Percentiles rank a stretch among this genome's conserved stretches.
Evolutionary conservation across 306 rosid genomes (phyloP).

Genomic region (Citrullus mucosospermus): DNA sequence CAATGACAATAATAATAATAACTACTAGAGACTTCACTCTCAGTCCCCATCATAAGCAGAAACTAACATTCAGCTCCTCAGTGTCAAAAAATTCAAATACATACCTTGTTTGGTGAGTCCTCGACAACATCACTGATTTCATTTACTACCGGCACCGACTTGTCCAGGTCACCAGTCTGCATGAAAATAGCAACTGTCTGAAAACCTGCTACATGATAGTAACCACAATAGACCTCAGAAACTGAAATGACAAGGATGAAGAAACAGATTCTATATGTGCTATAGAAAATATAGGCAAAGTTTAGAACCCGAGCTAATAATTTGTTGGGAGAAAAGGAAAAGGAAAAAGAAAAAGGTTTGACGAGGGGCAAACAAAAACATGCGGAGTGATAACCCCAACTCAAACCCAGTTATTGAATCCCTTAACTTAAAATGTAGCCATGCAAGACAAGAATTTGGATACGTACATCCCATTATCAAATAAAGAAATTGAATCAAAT

Average conservation of each 20-base stretch:
- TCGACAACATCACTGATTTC: slow-evolving; percentile 54
- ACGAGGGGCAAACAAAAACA: neutral
- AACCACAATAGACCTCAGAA: slow-evolving; percentile 87
- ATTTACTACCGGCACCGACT: slow-evolving; percentile 40
- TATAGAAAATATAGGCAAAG: neutral
- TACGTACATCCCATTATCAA: neutral
- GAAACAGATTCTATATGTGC: slow-evolving; percentile 12
- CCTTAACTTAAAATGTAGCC: neutral
- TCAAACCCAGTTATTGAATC: neutral
- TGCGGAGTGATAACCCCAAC: neutral
- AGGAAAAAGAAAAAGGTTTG: neutral
- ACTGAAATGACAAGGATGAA: slow-evolving; percentile 31
- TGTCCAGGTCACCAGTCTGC: slow-evolving; percentile 85
- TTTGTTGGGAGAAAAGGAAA: neutral
- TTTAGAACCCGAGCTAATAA: neutral
- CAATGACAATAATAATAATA: neutral
- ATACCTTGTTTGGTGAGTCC: slow-evolving; percentile 84
- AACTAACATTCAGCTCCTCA: neutral
- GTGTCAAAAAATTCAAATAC: slow-evolving; percentile 5
- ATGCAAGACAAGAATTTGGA: neutral
- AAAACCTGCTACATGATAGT: slow-evolving; percentile 98
- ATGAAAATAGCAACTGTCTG: slow-evolving; percentile 99
- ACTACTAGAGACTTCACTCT: neutral
- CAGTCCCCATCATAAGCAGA: neutral
- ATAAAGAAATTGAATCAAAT: neutral